phyloP scores from a whole-genome alignment of 1,284 basidiomycete genomes.

The Chiua sp. region DNA sequence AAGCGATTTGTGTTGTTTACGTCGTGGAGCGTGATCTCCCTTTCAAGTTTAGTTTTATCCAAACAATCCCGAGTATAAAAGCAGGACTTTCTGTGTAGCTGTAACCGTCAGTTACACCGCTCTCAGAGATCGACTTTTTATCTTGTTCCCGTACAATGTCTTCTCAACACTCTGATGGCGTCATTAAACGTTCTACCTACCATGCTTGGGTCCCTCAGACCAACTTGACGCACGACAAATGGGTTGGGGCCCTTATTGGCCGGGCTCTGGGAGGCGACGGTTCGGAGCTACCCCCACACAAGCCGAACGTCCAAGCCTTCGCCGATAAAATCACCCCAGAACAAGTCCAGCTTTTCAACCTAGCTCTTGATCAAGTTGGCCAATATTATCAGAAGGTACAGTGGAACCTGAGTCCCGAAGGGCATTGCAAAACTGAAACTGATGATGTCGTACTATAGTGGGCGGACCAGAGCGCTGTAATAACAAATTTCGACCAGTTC shows the following conservation, averaged over 20 bases:
- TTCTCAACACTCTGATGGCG: neutral
- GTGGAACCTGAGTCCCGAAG: neutral
- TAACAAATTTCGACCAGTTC: neutral
- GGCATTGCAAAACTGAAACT: neutral
- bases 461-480: neutral
- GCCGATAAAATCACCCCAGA: neutral
- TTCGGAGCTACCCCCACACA: neutral
- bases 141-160: neutral
- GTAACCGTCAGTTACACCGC: neutral
- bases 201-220: neutral
- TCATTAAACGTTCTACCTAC: neutral
- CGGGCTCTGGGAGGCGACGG: neutral
- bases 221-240: neutral
- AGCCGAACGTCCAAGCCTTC: neutral
- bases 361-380: neutral
- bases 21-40: neutral
- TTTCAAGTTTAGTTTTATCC: neutral
- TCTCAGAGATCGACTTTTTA: neutral
- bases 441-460: neutral
- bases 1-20: neutral
- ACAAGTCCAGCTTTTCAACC: neutral
- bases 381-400: neutral
- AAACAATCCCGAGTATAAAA: neutral
- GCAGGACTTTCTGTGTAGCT: neutral
- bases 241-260: neutral